Evolutionary conservation across 495 filamentous ascomycete species (phyloP).

Genomic region (Oleoguttula mirabilis): DNA sequence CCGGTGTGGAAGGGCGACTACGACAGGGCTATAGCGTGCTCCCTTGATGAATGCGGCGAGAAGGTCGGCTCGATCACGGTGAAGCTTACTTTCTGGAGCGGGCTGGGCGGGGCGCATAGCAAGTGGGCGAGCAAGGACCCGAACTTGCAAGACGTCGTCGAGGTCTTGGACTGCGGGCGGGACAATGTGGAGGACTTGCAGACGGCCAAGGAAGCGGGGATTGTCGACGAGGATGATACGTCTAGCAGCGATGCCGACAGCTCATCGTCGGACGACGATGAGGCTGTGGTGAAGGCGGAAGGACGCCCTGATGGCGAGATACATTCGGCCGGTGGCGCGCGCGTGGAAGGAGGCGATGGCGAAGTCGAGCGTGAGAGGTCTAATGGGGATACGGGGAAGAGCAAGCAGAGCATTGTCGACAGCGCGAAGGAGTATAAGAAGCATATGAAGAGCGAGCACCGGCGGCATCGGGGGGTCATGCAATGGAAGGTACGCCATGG

Average conservation of each 20-base stretch:
- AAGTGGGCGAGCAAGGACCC: conserved; percentile 37
- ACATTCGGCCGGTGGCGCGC: neutral
- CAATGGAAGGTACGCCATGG: conserved; percentile 32
- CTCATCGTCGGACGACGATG: conserved; percentile 9
- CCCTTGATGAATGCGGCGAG: conserved; percentile 29
- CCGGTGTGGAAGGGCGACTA: conserved; percentile 39
- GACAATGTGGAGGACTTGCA: conserved; percentile 38
- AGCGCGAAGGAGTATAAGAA: conserved; percentile 33
- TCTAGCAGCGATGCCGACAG: conserved; percentile 1
- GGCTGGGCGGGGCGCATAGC: conserved; percentile 45
- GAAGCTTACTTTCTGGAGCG: conserved; percentile 43
- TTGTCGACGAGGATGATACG: conserved; percentile 20
- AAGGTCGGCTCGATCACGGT: conserved; percentile 46
- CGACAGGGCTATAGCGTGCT: conserved; percentile 23
- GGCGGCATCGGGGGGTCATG: conserved; percentile 35
- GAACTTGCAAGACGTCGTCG: conserved; percentile 45
- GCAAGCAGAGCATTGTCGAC: conserved; percentile 28
- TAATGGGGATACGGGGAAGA: conserved; percentile 23
- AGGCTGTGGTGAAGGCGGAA: conserved; percentile 9
- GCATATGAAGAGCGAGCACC: conserved; percentile 32
- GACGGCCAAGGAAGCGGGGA: conserved; percentile 19
- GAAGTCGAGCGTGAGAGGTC: conserved; percentile 1
- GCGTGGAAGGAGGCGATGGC: neutral
- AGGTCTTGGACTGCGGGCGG: conserved; percentile 48
- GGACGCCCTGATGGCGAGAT: neutral